Percentiles rank a stretch among this genome's conserved stretches.
Conservation (phyloP, 2,329 filamentous ascomycete species). For the Fusarium sublunatum region DNA sequence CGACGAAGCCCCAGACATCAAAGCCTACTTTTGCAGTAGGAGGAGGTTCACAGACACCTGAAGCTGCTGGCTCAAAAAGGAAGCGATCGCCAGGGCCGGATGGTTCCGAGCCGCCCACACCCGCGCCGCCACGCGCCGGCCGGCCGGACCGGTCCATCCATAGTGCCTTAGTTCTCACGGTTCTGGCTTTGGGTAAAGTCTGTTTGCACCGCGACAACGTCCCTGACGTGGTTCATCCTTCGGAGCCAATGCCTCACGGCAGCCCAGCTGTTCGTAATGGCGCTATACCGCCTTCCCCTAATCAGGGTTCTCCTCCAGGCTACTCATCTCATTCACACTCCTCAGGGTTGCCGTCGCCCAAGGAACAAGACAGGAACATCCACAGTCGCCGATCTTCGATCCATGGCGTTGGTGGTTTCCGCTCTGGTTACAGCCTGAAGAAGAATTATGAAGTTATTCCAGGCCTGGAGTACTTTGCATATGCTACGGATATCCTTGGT, state of each 20-base stretch:
- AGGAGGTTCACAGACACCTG: conserved; percentile 43
- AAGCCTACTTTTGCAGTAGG: conserved; percentile 51
- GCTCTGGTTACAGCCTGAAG: conserved; percentile 50
- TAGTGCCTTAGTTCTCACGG: conserved; percentile 83
- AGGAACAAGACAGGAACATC: conserved; percentile 59
- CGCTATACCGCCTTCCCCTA: conserved; percentile 61
- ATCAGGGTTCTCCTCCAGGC: conserved; percentile 65
- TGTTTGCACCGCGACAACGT: conserved; percentile 68
- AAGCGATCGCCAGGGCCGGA: conserved; percentile 64
- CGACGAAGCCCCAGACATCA: conserved; percentile 45
- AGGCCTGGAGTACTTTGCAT: conserved; percentile 88
- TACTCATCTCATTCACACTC: conserved; percentile 60
- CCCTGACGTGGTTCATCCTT: conserved; percentile 64
- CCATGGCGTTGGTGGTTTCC: conserved; percentile 53
- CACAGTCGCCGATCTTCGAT: conserved; percentile 64
- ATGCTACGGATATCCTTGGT: conserved; percentile 87
- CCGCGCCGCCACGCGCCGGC: conserved; percentile 54
- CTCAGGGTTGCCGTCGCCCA: conserved; percentile 64
- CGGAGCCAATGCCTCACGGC: conserved; percentile 49
- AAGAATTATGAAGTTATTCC: conserved; percentile 87
- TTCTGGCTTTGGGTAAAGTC: conserved; percentile 88
- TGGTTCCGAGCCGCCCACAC: conserved; percentile 48
- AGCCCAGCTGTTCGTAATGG: conserved; percentile 60
- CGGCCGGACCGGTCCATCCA: conserved; percentile 74
- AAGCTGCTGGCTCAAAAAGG: conserved; percentile 59